phyloP scores from a whole-genome alignment of 495 filamentous ascomycete genomes.

The Penicillium egyptiacum region DNA sequence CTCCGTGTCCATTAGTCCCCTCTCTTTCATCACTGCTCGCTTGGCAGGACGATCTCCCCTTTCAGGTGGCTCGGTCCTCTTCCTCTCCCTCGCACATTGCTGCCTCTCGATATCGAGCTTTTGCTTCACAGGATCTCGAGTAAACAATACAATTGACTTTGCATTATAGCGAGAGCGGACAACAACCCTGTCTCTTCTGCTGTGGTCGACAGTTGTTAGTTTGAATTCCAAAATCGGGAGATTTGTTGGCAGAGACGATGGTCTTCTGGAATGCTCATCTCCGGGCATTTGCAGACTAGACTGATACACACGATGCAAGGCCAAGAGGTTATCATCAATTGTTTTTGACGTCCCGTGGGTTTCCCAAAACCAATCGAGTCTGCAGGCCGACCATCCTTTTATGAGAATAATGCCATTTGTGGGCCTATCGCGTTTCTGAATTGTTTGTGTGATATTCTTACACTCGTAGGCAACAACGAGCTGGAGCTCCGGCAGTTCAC shows the following conservation, averaged over 20 bases:
- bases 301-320: constrained; percentile 9
- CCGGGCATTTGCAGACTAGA: background rate
- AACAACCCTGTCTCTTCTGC: constrained; percentile 5
- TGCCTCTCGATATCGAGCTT: background rate
- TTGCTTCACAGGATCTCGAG: constrained; percentile 9
- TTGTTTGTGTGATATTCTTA: constrained; percentile 6
- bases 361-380: constrained; percentile 13
- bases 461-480: constrained; percentile 31
- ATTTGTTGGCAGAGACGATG: background rate
- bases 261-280: background rate
- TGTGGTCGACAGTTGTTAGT: constrained; percentile 1
- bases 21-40: constrained; percentile 29
- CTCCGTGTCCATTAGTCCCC: constrained; percentile 17
- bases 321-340: background rate
- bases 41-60: constrained; percentile 6
- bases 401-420: background rate
- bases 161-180: constrained; percentile 10
- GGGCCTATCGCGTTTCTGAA: background rate
- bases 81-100: constrained; percentile 15
- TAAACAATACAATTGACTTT: constrained; percentile 10
- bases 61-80: background rate
- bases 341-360: background rate
- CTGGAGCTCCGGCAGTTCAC: constrained; percentile 31
- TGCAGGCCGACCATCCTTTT: constrained; percentile 10
- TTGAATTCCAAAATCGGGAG: constrained; percentile 9